Percentiles rank a stretch among this genome's conserved stretches.
phyloP scores from a whole-genome alignment of 352 stramenopile genomes.

The Globisporangium okanoganense region DNA sequence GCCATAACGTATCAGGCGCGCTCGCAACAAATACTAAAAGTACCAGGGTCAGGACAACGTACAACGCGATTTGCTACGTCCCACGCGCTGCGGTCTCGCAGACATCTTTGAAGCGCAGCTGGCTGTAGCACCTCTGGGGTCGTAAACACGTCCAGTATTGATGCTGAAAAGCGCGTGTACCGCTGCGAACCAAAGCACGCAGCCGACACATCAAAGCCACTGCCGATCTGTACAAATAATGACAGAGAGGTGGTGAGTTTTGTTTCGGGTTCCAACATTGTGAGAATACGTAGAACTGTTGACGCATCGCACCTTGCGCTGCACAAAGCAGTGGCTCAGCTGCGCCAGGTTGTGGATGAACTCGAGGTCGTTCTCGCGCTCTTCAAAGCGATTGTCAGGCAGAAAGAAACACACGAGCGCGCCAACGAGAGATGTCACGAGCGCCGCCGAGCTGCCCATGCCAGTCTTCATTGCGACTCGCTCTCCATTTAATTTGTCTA shows the following conservation, averaged over 20 bases:
- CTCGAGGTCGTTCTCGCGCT: conserved; percentile 21
- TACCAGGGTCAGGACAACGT: neutral
- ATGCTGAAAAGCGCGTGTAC: conserved; percentile 89
- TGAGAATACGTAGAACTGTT: neutral
- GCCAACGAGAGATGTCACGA: conserved; percentile 94
- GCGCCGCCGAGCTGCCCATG: conserved; percentile 93
- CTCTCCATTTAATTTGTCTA: conserved; percentile 34
- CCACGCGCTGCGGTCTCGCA: conserved; percentile 44
- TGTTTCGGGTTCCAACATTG: neutral
- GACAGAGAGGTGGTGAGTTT: neutral
- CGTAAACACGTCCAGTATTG: conserved; percentile 52
- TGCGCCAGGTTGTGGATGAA: conserved; percentile 95
- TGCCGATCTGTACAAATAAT: conserved; percentile 78
- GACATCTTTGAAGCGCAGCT: conserved; percentile 45
- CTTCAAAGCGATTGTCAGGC: conserved; percentile 21
- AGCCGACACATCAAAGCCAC: conserved; percentile 95
- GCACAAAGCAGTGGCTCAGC: conserved; percentile 93
- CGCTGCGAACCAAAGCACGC: conserved; percentile 93
- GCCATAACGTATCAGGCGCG: conserved; percentile 1
- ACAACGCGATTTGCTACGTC: conserved; percentile 45
- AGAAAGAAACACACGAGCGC: conserved; percentile 87
- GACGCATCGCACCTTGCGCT: conserved; percentile 86
- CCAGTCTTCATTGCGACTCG: conserved; percentile 92
- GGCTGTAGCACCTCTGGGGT: conserved; percentile 45
- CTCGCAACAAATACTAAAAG: neutral